phyloP scores from a whole-genome alignment of 306 rosid species.

The Trifolium dubium region DNA sequence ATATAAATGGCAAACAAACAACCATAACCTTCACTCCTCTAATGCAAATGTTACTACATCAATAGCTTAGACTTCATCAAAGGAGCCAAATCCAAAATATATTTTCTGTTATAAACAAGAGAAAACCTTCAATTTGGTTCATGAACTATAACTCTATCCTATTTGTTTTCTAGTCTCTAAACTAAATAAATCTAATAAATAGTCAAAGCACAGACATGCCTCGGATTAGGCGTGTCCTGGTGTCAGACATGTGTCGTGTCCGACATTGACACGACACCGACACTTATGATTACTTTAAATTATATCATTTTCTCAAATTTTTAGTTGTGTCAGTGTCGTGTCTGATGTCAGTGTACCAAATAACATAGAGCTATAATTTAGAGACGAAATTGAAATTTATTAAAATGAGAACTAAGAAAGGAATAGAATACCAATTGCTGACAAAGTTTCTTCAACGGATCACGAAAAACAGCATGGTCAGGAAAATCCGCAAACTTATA shows the following conservation, averaged over 20 bases:
- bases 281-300: too few species aligned
- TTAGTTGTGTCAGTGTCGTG: too few species aligned
- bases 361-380: too few species aligned
- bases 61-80: background rate
- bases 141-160: background rate
- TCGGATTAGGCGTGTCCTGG: too few species aligned
- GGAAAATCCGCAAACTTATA: conserved; percentile 86
- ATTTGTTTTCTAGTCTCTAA: background rate
- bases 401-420: conserved; percentile 18
- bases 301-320: too few species aligned
- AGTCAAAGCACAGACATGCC: background rate
- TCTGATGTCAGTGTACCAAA: too few species aligned
- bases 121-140: background rate
- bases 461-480: conserved; percentile 70
- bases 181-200: too few species aligned
- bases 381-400: too few species aligned
- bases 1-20: conserved; percentile 11
- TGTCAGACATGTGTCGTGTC: too few species aligned
- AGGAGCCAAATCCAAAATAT: background rate
- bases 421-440: conserved; percentile 66
- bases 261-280: too few species aligned
- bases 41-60: background rate
- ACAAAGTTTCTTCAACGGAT: conserved; percentile 85
- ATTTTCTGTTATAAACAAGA: background rate
- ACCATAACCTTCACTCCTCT: background rate